These are phyloP conservation scores for Erodium texanum DNA, from an alignment of 441 rosid genomes.

Conservation along the genomic window DNA sequence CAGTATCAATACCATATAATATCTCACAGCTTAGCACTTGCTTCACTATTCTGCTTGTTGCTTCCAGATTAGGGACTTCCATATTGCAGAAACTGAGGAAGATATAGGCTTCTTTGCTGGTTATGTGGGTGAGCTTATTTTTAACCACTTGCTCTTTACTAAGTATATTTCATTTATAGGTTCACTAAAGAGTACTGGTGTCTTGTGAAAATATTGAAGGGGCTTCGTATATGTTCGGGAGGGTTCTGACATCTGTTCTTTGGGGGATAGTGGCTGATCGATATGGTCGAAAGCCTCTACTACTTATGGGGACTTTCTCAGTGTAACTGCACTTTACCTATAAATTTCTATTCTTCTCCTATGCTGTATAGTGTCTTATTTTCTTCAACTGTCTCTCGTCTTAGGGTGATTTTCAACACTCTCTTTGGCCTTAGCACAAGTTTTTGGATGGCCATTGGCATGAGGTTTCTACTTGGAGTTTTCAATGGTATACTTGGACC, in stretches of 20 bases:
- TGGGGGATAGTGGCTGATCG: not conserved
- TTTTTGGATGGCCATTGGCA: not conserved
- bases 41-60: too few relatives aligned
- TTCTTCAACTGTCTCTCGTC: not conserved
- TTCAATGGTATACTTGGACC: slow-evolving; percentile 3
- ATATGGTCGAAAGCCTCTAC: not conserved
- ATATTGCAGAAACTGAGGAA: slow-evolving; percentile 20
- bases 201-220: not conserved
- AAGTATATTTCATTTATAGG: too few relatives aligned
- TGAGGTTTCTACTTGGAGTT: not conserved
- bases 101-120: slow-evolving; percentile 25
- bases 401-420: not conserved
- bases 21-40: too few relatives aligned
- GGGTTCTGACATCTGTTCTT: not conserved
- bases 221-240: not conserved
- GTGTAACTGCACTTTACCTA: not conserved
- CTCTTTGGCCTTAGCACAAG: not conserved
- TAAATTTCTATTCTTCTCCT: too few relatives aligned
- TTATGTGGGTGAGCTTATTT: slow-evolving; percentile 14
- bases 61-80: slow-evolving; percentile 20
- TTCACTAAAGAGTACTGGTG: not conserved
- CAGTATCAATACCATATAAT: too few relatives aligned
- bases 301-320: not conserved
- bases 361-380: too few relatives aligned
- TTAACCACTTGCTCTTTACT: too few relatives aligned